Percentiles rank a stretch among this genome's conserved stretches.
These are phyloP conservation scores for Lipomyces starkeyi DNA, from an alignment of 805 yeast species.

Conservation along the genomic window DNA sequence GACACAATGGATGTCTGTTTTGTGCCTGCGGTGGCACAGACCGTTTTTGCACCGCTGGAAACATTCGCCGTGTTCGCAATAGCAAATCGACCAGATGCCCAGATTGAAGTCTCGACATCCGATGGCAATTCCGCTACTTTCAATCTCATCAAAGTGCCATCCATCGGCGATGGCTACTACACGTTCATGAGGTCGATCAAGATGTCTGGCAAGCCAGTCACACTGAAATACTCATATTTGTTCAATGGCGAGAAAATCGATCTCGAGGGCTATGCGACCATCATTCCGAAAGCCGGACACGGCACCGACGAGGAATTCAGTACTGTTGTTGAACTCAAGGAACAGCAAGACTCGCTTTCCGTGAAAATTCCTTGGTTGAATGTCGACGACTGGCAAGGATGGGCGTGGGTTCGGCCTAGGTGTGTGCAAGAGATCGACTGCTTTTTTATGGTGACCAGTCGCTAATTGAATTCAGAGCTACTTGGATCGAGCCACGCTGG, in stretches of 20 bases:
- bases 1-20: background rate
- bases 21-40: slow-evolving; percentile 4
- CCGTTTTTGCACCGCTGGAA: slow-evolving; percentile 6
- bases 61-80: slow-evolving; percentile 10
- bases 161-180: slow-evolving; percentile 2
- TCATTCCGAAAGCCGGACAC: background rate
- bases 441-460: background rate
- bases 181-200: background rate
- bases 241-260: background rate
- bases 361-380: slow-evolving; percentile 11
- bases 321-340: background rate
- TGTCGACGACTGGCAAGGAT: slow-evolving; percentile 13
- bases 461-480: background rate
- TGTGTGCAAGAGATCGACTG: background rate
- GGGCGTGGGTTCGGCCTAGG: slow-evolving; percentile 12
- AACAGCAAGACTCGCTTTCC: background rate
- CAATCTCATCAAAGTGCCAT: slow-evolving; percentile 1
- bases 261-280: slow-evolving; percentile 3
- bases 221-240: background rate
- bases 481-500: slow-evolving; percentile 15
- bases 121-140: background rate
- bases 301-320: slow-evolving; percentile 1
- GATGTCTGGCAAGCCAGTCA: background rate
- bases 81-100: background rate
- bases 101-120: background rate